Base-by-base conservation (phyloP, 2,329 filamentous ascomycete genomes). In the Aspergillus terreus region DNA sequence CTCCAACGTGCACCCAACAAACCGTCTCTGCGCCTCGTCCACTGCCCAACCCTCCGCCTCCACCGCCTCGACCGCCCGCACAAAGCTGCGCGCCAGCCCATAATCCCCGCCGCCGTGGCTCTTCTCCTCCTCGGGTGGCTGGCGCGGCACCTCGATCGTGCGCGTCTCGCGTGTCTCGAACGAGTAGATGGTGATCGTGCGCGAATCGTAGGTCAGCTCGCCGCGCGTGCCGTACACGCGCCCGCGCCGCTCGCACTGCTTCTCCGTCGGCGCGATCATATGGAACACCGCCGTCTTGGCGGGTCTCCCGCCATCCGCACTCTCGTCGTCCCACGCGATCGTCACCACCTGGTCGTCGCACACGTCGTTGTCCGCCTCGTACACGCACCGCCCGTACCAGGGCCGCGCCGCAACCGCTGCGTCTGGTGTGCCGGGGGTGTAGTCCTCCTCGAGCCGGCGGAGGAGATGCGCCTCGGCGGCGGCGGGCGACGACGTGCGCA, bases 311-410 rank as follows among this genome's bases (percentile, higher is more conserved):
- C 27, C 27, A 2, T 21, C 53, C 10, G 21, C 43, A 12, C 12
- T 25, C 14, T 88, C 85, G 42, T 95, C 89, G 11, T 91, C 87
- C 91, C 92, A 97, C 4, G 82, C 84, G 47, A 97, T 83, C 0
- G 88, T 92, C 17, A 97, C 94, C 23, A 87, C 81, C 69, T 97
- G 92, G 63, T 97, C 90, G 68, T 99, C 94, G 63, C 86, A 90
- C 40, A 97, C 94, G 63, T 95, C 85, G 71, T 97, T 99, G 72
- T 95, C 91, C 4, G 86, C 78, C 67, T 96, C 94, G 73, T 86
- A 97, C 1, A 97, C 94, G 66, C 94, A 99, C n/a, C 92, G 84
- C 0, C 94, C 94, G 65, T 91, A 97, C 90, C 91, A 86, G 1
- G 78, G 73, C 4, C 81, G 69, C 10, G 64, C 62, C 45, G 78